Evolutionary conservation across 2,329 filamentous ascomycete species (phyloP).

Genomic region (Rhinocladiella similis): DNA sequence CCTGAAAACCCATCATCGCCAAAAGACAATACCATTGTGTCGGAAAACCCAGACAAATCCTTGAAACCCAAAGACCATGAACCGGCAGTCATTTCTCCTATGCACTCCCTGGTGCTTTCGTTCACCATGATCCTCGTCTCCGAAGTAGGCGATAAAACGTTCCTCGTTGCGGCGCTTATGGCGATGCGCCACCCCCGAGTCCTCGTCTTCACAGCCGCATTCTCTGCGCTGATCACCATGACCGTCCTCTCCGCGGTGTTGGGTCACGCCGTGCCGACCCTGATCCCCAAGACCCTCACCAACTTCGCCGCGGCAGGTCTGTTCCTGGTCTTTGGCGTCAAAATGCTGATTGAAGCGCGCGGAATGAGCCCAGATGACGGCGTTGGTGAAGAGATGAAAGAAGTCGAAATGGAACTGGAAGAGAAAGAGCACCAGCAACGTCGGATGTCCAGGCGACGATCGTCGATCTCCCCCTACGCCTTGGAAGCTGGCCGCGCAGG

Average conservation of each 20-base stretch:
- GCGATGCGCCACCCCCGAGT: slow-evolving; percentile 96
- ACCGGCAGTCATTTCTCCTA: slow-evolving; percentile 64
- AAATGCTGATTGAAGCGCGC: slow-evolving; percentile 81
- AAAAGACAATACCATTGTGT: slow-evolving; percentile 64
- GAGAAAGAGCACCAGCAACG: slow-evolving; percentile 82
- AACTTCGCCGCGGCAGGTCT: slow-evolving; percentile 81
- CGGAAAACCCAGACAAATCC: slow-evolving; percentile 37
- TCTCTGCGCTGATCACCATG: slow-evolving; percentile 88
- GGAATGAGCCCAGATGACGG: slow-evolving; percentile 88
- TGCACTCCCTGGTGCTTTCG: slow-evolving; percentile 87
- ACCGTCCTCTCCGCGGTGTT: slow-evolving; percentile 90
- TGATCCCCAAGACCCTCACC: slow-evolving; percentile 88
- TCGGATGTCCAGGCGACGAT: slow-evolving; percentile 58
- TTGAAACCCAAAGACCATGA: slow-evolving; percentile 32
- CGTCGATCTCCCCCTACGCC: slow-evolving; percentile 70
- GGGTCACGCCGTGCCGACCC: slow-evolving; percentile 84
- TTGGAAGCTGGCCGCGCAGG: slow-evolving; percentile 76
- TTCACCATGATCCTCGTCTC: slow-evolving; percentile 97
- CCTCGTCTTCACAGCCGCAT: slow-evolving; percentile 93
- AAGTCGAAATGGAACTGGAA: slow-evolving; percentile 90
- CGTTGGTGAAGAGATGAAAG: slow-evolving; percentile 94
- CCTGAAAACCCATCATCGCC: slow-evolving; percentile 65
- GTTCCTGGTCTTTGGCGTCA: slow-evolving; percentile 86
- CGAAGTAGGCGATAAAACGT: slow-evolving; percentile 97
- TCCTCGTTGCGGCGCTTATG: slow-evolving; percentile 95